phyloP scores from a whole-genome alignment of 805 yeast genomes.

The Metschnikowia kofuensis region DNA sequence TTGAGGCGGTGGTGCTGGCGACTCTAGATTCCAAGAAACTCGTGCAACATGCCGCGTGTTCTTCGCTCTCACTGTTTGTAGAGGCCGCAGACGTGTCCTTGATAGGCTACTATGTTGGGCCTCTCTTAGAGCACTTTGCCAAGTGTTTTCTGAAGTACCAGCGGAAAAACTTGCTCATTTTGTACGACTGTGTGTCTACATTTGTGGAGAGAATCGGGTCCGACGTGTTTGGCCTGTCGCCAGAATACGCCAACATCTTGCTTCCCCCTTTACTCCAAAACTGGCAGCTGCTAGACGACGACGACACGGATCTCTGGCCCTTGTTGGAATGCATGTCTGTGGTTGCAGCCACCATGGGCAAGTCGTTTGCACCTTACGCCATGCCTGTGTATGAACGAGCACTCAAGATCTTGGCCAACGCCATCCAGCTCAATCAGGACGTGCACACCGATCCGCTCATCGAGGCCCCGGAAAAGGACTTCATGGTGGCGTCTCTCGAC shows the following conservation, averaged over 20 bases:
- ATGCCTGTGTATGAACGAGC: slow-evolving; percentile 82
- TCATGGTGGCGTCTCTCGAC: slow-evolving; percentile 84
- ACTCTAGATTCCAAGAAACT: slow-evolving; percentile 80
- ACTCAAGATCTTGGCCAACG: slow-evolving; percentile 60
- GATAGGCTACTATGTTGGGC: slow-evolving; percentile 61
- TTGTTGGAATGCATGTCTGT: slow-evolving; percentile 89
- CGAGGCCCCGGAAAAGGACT: slow-evolving; percentile 84
- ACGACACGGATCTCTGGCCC: slow-evolving; percentile 87
- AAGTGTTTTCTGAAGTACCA: slow-evolving; percentile 76
- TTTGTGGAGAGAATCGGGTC: slow-evolving; percentile 75
- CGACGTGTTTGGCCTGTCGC: slow-evolving; percentile 51
- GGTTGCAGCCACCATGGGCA: slow-evolving; percentile 84
- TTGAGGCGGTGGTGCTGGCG: slow-evolving; percentile 71
- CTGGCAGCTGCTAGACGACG: slow-evolving; percentile 75
- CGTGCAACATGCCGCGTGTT: slow-evolving; percentile 94
- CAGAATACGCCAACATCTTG: slow-evolving; percentile 54
- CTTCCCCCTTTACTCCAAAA: slow-evolving; percentile 79
- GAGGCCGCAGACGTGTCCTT: slow-evolving; percentile 68
- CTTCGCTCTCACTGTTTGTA: slow-evolving; percentile 78
- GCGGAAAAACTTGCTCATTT: slow-evolving; percentile 71
- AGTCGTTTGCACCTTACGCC: slow-evolving; percentile 84
- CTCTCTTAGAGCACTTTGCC: slow-evolving; percentile 66
- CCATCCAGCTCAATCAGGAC: slow-evolving; percentile 64
- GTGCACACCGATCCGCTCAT: slow-evolving; percentile 63
- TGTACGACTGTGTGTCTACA: slow-evolving; percentile 90